Conservation (phyloP, 331 rosid genomes). For the Cydonia oblonga region DNA sequence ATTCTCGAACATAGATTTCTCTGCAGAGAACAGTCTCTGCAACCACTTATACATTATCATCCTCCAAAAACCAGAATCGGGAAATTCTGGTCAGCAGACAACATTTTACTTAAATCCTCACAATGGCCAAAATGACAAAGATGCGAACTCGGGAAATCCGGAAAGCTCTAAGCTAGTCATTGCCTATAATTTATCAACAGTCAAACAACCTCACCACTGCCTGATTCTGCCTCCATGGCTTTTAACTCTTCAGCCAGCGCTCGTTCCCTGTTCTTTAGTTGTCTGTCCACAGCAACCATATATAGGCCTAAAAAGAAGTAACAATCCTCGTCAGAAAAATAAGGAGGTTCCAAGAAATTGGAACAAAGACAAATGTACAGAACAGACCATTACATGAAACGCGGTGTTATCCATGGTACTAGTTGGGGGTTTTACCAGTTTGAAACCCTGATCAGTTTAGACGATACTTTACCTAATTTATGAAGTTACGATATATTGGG, state of each 20-base stretch:
- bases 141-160: background rate
- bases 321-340: background rate
- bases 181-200: background rate
- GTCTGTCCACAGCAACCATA: slow-evolving; percentile 48
- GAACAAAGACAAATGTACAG: background rate
- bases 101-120: background rate
- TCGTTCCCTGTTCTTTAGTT: slow-evolving; percentile 32
- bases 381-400: background rate
- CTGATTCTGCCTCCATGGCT: slow-evolving; percentile 23
- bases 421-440: background rate
- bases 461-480: background rate
- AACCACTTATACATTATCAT: background rate
- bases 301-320: slow-evolving; percentile 34
- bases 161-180: background rate
- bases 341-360: background rate
- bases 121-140: background rate
- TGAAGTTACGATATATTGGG: background rate
- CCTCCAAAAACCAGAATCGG: background rate
- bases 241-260: slow-evolving; percentile 37
- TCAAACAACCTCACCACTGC: slow-evolving; percentile 5
- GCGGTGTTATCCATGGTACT: background rate
- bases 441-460: background rate
- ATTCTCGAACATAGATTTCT: background rate
- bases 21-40: background rate
- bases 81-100: background rate